Conservation (phyloP, 2,329 filamentous ascomycete species). For the Apiospora aurea region DNA sequence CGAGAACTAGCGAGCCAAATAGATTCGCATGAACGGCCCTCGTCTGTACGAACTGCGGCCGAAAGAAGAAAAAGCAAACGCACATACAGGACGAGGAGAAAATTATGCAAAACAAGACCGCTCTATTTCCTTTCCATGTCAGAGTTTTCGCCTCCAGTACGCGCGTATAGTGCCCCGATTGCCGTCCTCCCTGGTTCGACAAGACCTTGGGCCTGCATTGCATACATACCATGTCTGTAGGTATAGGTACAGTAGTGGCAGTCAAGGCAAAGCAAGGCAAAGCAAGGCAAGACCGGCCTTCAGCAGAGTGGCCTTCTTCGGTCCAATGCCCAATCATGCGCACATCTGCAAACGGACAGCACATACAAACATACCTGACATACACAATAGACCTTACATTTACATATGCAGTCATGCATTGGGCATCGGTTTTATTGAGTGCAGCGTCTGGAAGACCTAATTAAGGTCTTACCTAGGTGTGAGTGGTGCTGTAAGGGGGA, state of each 20-base stretch:
- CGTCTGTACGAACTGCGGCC: not conserved
- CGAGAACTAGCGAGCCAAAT: not conserved
- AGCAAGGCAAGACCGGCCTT: not conserved
- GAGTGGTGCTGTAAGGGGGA: not conserved
- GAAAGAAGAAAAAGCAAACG: not conserved
- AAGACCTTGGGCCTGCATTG: conserved; percentile 2
- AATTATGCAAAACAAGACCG: not conserved
- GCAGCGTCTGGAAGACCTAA: not conserved
- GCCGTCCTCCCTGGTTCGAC: not conserved
- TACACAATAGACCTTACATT: not conserved
- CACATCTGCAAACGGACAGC: not conserved
- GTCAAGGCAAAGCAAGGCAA: not conserved
- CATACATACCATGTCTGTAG: not conserved
- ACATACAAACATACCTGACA: not conserved
- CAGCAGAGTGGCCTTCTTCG: not conserved
- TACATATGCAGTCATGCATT: not conserved
- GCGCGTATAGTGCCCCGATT: conserved; percentile 14
- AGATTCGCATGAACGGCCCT: not conserved
- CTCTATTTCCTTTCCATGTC: not conserved
- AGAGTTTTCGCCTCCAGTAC: not conserved
- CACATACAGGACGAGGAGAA: not conserved
- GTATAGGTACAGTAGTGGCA: not conserved
- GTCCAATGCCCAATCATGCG: not conserved
- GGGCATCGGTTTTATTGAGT: not conserved
- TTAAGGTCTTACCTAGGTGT: conserved; percentile 11